A percentile compares a stretch with the other conserved stretches of the same genome.
Evolutionary conservation across 768 basidiomycete species (phyloP).

Genomic region (Mycena amicta): DNA sequence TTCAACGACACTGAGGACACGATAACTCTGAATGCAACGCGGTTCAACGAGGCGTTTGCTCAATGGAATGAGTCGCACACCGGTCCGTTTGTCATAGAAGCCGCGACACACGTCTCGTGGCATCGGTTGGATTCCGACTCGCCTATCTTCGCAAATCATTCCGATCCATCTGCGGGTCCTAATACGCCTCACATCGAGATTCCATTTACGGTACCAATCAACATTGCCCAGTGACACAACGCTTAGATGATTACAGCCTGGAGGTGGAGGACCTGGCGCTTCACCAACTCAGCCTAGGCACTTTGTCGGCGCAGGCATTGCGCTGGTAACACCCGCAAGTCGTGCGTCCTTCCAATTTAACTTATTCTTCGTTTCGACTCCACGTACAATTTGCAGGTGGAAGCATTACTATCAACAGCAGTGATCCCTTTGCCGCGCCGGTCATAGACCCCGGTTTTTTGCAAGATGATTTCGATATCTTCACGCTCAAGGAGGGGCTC

Average conservation of each 20-base stretch:
- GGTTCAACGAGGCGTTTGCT: slow-evolving; percentile 25
- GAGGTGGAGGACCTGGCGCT: slow-evolving; percentile 15
- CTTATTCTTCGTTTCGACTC: slow-evolving; percentile 8
- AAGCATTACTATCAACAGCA: slow-evolving; percentile 34
- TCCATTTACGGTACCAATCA: slow-evolving; percentile 33
- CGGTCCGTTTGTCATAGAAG: slow-evolving; percentile 29
- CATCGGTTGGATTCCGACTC: slow-evolving; percentile 28
- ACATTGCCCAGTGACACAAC: no score
- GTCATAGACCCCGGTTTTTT: slow-evolving; percentile 18
- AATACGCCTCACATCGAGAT: slow-evolving; percentile 38
- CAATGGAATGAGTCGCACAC: slow-evolving; percentile 33
- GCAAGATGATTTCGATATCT: neutral
- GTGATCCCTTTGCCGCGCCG: slow-evolving; percentile 43
- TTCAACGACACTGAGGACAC: slow-evolving; percentile 28
- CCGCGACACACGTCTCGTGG: slow-evolving; percentile 29
- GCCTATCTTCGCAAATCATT: slow-evolving; percentile 22
- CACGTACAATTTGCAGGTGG: no score
- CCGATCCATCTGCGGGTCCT: slow-evolving; percentile 37
- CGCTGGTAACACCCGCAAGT: neutral
- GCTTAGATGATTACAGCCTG: no score
- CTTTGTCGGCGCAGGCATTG: neutral
- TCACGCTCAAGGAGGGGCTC: neutral
- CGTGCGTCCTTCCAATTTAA: neutral
- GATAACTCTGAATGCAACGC: slow-evolving; percentile 24
- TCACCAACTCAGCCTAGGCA: neutral